Evolutionary conservation across 768 basidiomycete genomes (phyloP).

Genomic region (Leccinum olivaceopallidum): DNA sequence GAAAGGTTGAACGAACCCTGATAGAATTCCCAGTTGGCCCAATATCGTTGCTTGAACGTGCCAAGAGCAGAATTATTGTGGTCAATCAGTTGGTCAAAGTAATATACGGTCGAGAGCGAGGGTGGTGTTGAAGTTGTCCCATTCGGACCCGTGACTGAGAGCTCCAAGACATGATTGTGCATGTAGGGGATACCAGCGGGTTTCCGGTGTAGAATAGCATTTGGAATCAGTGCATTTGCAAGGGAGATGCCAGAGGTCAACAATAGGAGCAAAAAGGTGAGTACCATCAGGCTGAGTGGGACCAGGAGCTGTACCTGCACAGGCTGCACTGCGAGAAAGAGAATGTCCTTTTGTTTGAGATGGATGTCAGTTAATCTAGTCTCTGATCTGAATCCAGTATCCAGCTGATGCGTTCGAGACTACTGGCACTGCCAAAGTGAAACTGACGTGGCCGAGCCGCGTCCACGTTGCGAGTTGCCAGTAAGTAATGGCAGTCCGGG

Average conservation of each 20-base stretch:
- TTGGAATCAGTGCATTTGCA: slow-evolving; percentile 20
- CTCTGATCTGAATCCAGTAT: neutral
- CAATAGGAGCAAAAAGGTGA: slow-evolving; percentile 3
- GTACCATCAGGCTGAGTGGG: too few species aligned
- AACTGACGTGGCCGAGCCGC: too few species aligned
- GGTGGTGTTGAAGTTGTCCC: slow-evolving; percentile 29
- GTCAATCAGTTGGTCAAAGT: slow-evolving; percentile 40
- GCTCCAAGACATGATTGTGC: slow-evolving; percentile 6
- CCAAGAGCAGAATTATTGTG: slow-evolving; percentile 57
- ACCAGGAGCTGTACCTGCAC: neutral
- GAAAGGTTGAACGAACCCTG: slow-evolving; percentile 39
- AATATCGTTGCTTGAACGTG: slow-evolving; percentile 77
- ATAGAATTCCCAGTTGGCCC: slow-evolving; percentile 70
- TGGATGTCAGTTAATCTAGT: neutral
- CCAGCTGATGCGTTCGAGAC: too few species aligned
- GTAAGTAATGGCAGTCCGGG: too few species aligned
- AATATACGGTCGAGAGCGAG: slow-evolving; percentile 28
- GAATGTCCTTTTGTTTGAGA: neutral
- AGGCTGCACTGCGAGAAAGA: neutral
- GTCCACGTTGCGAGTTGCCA: too few species aligned
- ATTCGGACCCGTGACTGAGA: slow-evolving; percentile 16
- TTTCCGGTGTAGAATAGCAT: slow-evolving; percentile 23
- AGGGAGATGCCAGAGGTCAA: slow-evolving; percentile 13
- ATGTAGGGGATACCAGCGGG: slow-evolving; percentile 17
- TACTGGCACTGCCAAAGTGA: too few species aligned